These are phyloP conservation scores for Bertia moriformis DNA, from an alignment of 2,329 filamentous ascomycete species.

Conservation along the genomic window DNA sequence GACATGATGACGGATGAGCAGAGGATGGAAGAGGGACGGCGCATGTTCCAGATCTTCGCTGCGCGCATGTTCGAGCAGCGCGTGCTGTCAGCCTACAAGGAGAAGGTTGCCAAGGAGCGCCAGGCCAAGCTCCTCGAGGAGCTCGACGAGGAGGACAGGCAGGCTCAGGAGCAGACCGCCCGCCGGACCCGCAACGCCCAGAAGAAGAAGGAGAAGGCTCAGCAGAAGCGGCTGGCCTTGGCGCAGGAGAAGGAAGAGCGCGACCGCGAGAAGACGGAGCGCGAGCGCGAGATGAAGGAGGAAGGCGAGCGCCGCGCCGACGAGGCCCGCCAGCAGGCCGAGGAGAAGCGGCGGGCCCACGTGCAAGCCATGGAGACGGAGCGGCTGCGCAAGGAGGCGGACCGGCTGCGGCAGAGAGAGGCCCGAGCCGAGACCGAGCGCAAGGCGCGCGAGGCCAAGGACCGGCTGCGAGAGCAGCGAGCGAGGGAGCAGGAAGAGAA, in stretches of 20 bases:
- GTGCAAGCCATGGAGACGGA: no score
- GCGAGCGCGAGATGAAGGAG: conserved; percentile 63
- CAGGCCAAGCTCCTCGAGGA: conserved; percentile 85
- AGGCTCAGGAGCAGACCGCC: conserved; percentile 66
- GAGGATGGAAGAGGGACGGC: conserved; percentile 92
- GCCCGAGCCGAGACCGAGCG: conserved; percentile 73
- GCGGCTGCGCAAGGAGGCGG: conserved; percentile 80
- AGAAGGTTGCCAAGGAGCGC: conserved; percentile 87
- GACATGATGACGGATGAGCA: conserved; percentile 95
- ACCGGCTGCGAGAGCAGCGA: conserved; percentile 70
- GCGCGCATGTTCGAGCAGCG: conserved; percentile 98
- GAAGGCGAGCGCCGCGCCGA: conserved; percentile 67
- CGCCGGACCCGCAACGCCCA: conserved; percentile 90
- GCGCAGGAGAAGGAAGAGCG: conserved; percentile 83
- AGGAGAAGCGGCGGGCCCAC: conserved; percentile 81
- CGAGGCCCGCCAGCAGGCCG: conserved; percentile 66
- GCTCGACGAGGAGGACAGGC: conserved; percentile 68
- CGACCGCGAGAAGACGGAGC: conserved; percentile 77
- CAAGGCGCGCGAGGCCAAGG: conserved; percentile 66
- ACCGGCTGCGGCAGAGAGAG: conserved; percentile 70
- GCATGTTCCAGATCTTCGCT: conserved; percentile 99
- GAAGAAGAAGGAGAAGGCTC: conserved; percentile 87
- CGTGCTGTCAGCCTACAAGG: conserved; percentile 89
- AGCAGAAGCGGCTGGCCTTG: conserved; percentile 71
- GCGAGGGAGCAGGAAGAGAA: conserved; percentile 68